phyloP scores from a whole-genome alignment of 345 rosid species.

The Salix koriyanagi region DNA sequence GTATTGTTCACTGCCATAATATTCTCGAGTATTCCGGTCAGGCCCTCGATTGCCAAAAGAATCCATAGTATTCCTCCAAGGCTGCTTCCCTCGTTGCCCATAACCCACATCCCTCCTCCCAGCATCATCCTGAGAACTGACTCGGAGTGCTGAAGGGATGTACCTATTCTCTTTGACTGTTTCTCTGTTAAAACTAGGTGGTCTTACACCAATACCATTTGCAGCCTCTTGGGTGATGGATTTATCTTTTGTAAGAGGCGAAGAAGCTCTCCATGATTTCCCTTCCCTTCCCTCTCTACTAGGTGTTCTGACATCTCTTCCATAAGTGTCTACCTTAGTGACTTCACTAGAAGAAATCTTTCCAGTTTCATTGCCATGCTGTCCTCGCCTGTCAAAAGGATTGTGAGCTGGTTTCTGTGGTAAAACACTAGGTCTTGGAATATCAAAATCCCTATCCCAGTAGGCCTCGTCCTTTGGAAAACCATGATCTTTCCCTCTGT shows the following conservation, averaged over 20 bases:
- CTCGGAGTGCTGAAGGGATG: conserved; percentile 38
- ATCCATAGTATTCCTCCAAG: conserved; percentile 47
- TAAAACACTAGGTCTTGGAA: conserved; percentile 52
- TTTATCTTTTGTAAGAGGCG: conserved; percentile 46
- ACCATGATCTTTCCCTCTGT: conserved; percentile 58
- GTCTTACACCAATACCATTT: conserved; percentile 37
- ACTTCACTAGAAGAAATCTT: conserved; percentile 59
- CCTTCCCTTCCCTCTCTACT: conserved; percentile 65
- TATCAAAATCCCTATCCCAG: conserved; percentile 75
- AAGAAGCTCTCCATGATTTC: conserved; percentile 64
- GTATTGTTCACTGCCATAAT: conserved; percentile 47
- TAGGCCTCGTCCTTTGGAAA: conserved; percentile 55
- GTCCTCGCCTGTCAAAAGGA: conserved; percentile 52
- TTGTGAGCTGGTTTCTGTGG: conserved; percentile 58
- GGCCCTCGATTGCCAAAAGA: conserved; percentile 45
- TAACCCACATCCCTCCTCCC: conserved; percentile 55
- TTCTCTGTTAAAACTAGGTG: conserved; percentile 48
- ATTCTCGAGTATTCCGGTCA: conserved; percentile 42
- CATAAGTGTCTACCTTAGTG: conserved; percentile 37
- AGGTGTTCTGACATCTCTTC: conserved; percentile 40
- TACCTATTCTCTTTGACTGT: conserved; percentile 50
- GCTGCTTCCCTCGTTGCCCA: conserved; percentile 59
- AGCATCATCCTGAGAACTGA: conserved; percentile 41
- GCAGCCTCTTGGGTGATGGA: conserved; percentile 39
- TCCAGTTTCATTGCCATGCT: conserved; percentile 58